These are phyloP conservation scores for Pyrenula massariospora DNA, from an alignment of 495 filamentous ascomycete genomes.

Conservation along the genomic window DNA sequence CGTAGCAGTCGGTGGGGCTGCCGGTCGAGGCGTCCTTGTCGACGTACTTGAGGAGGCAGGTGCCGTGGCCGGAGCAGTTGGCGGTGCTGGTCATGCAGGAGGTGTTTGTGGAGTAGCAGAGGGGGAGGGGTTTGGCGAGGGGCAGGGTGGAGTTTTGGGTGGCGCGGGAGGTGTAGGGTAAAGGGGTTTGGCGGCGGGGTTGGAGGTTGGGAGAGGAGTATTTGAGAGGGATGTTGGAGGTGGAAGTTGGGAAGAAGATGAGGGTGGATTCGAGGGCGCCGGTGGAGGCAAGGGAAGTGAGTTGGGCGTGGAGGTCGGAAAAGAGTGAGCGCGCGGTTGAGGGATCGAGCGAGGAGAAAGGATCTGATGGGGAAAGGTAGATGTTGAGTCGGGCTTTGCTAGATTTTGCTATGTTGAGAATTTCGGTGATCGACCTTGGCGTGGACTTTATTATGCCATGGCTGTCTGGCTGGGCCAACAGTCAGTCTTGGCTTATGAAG, in stretches of 20 bases:
- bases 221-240: conserved; percentile 10
- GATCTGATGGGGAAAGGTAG: background rate
- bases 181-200: conserved; percentile 8
- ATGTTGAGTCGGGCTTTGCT: background rate
- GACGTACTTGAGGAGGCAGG: conserved; percentile 43
- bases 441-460: background rate
- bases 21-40: conserved; percentile 22
- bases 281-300: conserved; percentile 13
- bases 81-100: conserved; percentile 51
- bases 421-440: background rate
- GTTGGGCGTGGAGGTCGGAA: conserved; percentile 18
- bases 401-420: background rate
- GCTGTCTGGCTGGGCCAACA: background rate
- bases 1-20: conserved; percentile 49
- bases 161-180: conserved; percentile 13
- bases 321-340: conserved; percentile 16
- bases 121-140: conserved; percentile 22
- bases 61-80: conserved; percentile 66
- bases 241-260: conserved; percentile 23
- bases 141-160: conserved; percentile 12
- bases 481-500: background rate
- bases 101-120: conserved; percentile 53
- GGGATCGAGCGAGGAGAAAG: conserved; percentile 13
- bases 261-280: conserved; percentile 34
- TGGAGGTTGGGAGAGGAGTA: conserved; percentile 7